Base-by-base conservation (phyloP, 306 rosid species). In the Corylus americana region DNA sequence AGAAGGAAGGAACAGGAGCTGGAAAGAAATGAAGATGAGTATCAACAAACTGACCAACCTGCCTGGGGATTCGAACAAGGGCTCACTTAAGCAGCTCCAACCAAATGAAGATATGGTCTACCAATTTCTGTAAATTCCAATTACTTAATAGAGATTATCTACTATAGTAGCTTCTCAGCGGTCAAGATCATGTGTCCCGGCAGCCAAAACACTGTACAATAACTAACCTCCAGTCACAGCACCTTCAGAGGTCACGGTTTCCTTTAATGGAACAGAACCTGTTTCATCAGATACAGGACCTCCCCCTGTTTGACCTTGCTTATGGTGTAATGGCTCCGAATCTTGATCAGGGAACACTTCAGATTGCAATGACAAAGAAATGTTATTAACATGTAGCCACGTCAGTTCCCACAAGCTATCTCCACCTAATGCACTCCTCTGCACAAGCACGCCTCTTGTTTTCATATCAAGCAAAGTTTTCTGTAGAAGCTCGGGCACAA, bases 321-420 rank as follows among this genome's bases (percentile, higher is more conserved):
- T 87, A 27, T 73, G 85, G 71, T 75, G 81, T 70, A 83, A 48
- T 70, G 76, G 92, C 76, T 87, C 92, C 8, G 80, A 84, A 77
- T 81, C 89, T 82, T 92, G 98, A 83, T 91, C 92, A 0, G 98
- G 94, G 85, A 91, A 95, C 55, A 95, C 93, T 78, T 95, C 98
- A 13, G 91, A 83, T 78, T 95, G 96, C 92, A 93, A 86, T 11
- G 93, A 88, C 0, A 92, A 90, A n/a, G 92, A 86, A 76, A 95
- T 90, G 83, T 87, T 93, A 74, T 93, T 95, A 71, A 91, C 98
- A 69, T 95, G 96, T 62, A 93, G 83, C 99, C 98, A 95, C 68
- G 99, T 95, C 85, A 93, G 79, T 82, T 95, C 96, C 99, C 99
- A 95, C 77, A 95, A 83, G 88, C 99, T 93, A 80, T 93, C 97